A percentile compares a stretch with the other conserved stretches of the same genome.
Evolutionary conservation across 768 basidiomycete genomes (phyloP).

Genomic region (Strobilomyces echinocephalus): DNA sequence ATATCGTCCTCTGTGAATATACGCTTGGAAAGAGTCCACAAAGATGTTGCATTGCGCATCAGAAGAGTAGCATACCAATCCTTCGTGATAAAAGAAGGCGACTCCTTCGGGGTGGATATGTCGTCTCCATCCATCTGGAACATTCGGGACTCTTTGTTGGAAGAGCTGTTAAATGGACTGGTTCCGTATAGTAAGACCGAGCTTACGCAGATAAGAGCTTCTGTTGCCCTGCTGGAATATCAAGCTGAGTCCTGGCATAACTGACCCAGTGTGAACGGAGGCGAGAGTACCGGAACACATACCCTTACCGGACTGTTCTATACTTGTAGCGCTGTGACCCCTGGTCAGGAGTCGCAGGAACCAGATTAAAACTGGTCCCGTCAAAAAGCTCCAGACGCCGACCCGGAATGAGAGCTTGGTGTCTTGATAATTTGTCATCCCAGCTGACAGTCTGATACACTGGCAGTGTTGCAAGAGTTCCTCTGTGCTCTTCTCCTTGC

Average conservation of each 20-base stretch:
- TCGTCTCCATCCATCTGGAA: slow-evolving; percentile 5
- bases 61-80: slow-evolving; percentile 4
- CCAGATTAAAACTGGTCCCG: too few species aligned
- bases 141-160: neutral
- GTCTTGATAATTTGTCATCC: neutral
- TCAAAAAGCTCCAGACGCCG: neutral
- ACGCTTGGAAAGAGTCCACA: slow-evolving; percentile 3
- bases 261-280: neutral
- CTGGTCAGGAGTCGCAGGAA: slow-evolving; percentile 7
- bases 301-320: slow-evolving; percentile 1
- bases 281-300: neutral
- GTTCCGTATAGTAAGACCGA: neutral
- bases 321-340: slow-evolving; percentile 10
- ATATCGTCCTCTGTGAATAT: slow-evolving; percentile 15
- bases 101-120: slow-evolving; percentile 14
- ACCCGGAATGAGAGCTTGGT: neutral
- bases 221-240: slow-evolving; percentile 9
- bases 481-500: neutral
- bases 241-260: neutral
- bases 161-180: neutral
- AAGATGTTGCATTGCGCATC: neutral
- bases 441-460: neutral
- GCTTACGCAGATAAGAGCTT: slow-evolving; percentile 8
- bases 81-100: slow-evolving; percentile 11
- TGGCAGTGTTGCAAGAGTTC: slow-evolving; percentile 7